Evolutionary conservation across 2,329 filamentous ascomycete genomes (phyloP), one percentile per base, ranked within the genome.

Genomic region (Epichloe elymi): DNA sequence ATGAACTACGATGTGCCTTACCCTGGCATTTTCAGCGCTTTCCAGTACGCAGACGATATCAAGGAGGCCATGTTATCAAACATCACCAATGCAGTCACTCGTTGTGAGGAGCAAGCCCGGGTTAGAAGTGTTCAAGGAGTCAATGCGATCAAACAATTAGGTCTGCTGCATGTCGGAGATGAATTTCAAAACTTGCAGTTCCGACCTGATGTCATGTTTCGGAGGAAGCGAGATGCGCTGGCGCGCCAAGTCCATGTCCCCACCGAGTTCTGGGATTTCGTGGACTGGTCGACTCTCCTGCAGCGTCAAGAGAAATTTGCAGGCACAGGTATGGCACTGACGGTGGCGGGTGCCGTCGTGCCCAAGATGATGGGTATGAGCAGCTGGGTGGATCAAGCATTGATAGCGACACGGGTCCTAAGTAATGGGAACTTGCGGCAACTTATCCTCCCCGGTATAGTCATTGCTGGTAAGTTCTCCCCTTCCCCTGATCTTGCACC

Each of bases 221-320:
- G 82, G 53, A 82, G 87, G 55, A 85, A 85, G 61, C 80, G 83
- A 53, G 88, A 98, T 65, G 80, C 82, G 2, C 72, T 95, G 40
- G 89, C 88, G 5, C 82, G 88, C 56, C 84, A 95, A 62, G 83
- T 97, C 15, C 82, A 96, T 54, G 82, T 95, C 19, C 82, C 93
- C 50, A 86, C 93, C 4, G 90, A 98, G 62, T 60, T 95, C 0
- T 86, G 78, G 78, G 93, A 98, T 70, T 97, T 98, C 73, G 87
- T 98, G 60, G 93, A 98, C 66, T 75, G 89, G 66, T 76, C 82
- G 17, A 86, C 82, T 11, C 70, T 97, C 5, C 77, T 95, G 71
- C 88, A 96, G 62, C 79, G 83, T 50, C 91, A 97, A 65, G 93
- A 98, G 68, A 98, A 97, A 74, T 76, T 94, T 51, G 90, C 91